Conservation (phyloP, 768 basidiomycete genomes). For the Boletus speciosus region DNA sequence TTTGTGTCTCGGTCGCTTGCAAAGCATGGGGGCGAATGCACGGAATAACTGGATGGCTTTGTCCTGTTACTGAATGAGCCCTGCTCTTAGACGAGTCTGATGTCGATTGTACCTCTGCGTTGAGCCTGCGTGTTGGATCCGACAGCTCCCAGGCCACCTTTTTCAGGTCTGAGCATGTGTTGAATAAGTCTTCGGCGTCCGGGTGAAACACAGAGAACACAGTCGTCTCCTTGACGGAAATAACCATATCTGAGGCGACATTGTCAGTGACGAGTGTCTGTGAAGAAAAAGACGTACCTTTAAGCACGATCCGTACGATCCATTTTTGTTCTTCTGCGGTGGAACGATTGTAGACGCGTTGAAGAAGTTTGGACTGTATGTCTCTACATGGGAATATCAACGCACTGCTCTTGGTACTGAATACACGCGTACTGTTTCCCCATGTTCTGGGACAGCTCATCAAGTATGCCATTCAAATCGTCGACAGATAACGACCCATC, state of each 20-base stretch:
- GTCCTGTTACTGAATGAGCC: constrained; percentile 49
- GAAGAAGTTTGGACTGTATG: constrained; percentile 68
- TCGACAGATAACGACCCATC: constrained; percentile 77
- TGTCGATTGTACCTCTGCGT: constrained; percentile 44
- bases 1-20: constrained; percentile 78
- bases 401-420: not conserved
- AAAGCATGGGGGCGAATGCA: constrained; percentile 93
- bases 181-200: constrained; percentile 91
- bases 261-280: not conserved
- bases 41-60: constrained; percentile 80
- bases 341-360: constrained; percentile 70
- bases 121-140: constrained; percentile 66
- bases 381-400: constrained; percentile 48
- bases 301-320: constrained; percentile 94
- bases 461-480: constrained; percentile 76
- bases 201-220: constrained; percentile 91
- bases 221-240: constrained; percentile 91
- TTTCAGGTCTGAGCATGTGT: constrained; percentile 95
- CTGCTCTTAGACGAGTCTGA: too few species aligned
- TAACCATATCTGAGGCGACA: constrained; percentile 67
- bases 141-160: constrained; percentile 88
- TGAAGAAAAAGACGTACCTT: constrained; percentile 51
- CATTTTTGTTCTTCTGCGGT: constrained; percentile 91
- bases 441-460: constrained; percentile 67
- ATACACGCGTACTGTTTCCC: constrained; percentile 62